Evolutionary conservation across 116 monocot genomes (phyloP).

Genomic region (Thalassia testudinum): DNA sequence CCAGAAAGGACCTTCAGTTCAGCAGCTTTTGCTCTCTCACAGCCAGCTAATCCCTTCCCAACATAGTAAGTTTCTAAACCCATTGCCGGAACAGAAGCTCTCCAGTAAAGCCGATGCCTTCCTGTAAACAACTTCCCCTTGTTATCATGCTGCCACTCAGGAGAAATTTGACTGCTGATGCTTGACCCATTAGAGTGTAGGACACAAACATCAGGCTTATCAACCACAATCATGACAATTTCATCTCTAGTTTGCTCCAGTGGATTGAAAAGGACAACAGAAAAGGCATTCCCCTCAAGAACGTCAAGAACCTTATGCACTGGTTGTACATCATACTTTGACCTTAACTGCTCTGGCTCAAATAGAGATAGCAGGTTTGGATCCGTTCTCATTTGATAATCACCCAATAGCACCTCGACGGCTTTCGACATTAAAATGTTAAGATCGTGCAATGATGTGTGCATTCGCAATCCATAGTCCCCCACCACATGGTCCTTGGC

Average conservation of each 20-base stretch:
- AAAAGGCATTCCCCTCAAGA: conserved; percentile 23
- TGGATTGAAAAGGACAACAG: conserved; percentile 73
- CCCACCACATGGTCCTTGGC: conserved; percentile 85
- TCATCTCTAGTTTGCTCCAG: conserved; percentile 81
- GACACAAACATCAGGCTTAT: conserved; percentile 53
- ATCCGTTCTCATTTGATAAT: conserved; percentile 51
- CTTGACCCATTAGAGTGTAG: conserved; percentile 50
- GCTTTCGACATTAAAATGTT: conserved; percentile 81
- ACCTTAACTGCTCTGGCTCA: conserved; percentile 74
- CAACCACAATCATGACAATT: conserved; percentile 72
- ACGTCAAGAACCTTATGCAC: conserved; percentile 50
- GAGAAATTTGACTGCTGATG: conserved; percentile 72
- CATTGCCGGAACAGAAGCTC: conserved; percentile 77
- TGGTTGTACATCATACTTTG: conserved; percentile 85
- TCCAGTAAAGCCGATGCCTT: conserved; percentile 84
- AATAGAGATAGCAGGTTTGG: conserved; percentile 36
- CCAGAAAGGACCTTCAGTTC: conserved; percentile 28
- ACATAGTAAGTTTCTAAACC: conserved; percentile 86
- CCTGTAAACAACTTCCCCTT: conserved; percentile 31
- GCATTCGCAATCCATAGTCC: conserved; percentile 88
- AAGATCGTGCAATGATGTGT: conserved; percentile 73
- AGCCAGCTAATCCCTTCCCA: conserved; percentile 25
- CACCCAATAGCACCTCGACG: conserved; percentile 56
- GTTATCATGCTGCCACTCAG: conserved; percentile 51
- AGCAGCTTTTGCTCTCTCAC: conserved; percentile 55